These are phyloP conservation scores for Themeda triandra DNA, from an alignment of 176 grass and related monocot species.

Conservation along the genomic window DNA sequence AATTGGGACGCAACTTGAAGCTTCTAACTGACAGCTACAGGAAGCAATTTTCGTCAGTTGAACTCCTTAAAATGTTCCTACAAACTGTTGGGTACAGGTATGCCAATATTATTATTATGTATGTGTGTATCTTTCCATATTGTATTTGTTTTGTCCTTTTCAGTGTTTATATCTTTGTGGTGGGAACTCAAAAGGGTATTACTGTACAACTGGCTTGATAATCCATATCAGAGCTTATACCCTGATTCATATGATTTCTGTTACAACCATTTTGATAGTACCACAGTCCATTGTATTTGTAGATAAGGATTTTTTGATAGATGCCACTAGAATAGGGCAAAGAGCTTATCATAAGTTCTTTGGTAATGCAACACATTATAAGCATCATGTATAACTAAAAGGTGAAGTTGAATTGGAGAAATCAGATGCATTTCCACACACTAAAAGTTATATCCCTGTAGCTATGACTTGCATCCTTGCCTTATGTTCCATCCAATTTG, in stretches of 20 bases:
- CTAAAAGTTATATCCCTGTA: neutral
- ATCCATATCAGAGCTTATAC: constrained; percentile 5
- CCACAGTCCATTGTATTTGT: neutral
- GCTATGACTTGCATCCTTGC: constrained; percentile 18
- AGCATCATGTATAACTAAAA: neutral
- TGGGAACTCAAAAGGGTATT: neutral
- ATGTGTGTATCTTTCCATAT: constrained; percentile 6
- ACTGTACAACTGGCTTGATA: neutral
- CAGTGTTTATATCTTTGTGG: neutral
- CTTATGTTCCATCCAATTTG: neutral
- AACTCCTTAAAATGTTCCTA: constrained; percentile 96
- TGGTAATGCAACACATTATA: neutral
- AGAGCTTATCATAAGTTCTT: neutral
- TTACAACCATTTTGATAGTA: constrained; percentile 20
- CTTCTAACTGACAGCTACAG: constrained; percentile 87
- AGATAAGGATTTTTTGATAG: neutral
- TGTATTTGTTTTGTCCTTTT: neutral
- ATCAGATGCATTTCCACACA: neutral
- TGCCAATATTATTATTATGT: constrained; percentile 14
- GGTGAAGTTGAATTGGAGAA: constrained; percentile 1
- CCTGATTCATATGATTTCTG: neutral
- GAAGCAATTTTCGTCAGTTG: constrained; percentile 87
- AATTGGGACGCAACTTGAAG: constrained; percentile 71
- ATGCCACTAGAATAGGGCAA: neutral
- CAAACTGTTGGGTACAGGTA: constrained; percentile 82